phyloP scores from a whole-genome alignment of 306 rosid species.

The Acmispon strigosus region DNA sequence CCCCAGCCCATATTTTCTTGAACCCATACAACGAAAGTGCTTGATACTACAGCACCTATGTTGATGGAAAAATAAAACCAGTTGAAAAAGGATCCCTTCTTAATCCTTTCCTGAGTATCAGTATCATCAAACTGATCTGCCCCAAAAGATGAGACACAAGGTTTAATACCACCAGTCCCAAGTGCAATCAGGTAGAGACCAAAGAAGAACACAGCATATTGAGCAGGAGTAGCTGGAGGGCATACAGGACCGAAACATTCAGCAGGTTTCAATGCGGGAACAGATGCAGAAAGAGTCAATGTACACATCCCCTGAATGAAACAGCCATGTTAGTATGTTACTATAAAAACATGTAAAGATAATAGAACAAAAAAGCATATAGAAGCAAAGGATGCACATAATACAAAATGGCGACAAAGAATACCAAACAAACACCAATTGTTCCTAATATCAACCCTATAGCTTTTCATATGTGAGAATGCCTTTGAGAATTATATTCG shows the following conservation, averaged over 20 bases:
- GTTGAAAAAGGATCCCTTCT: constrained; percentile 94
- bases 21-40: constrained; percentile 75
- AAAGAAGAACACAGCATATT: constrained; percentile 76
- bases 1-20: constrained; percentile 99
- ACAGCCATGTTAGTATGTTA: neutral
- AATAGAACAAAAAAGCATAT: neutral
- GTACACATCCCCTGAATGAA: constrained; percentile 89
- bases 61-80: constrained; percentile 96
- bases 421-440: neutral
- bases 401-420: constrained; percentile 2
- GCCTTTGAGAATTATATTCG: neutral
- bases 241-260: constrained; percentile 63
- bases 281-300: constrained; percentile 84
- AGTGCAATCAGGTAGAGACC: constrained; percentile 96
- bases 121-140: constrained; percentile 99
- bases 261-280: constrained; percentile 63
- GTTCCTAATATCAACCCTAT: neutral
- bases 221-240: constrained; percentile 79
- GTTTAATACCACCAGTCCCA: constrained; percentile 96
- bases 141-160: constrained; percentile 92
- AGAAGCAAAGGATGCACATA: neutral
- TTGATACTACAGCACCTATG: constrained; percentile 83
- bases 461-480: neutral
- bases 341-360: constrained; percentile 16
- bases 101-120: constrained; percentile 70